A percentile compares a stretch with the other conserved stretches of the same genome.
These are phyloP conservation scores for Escovopsis sp. DNA, from an alignment of 2,329 filamentous ascomycete species.

Conservation along the genomic window DNA sequence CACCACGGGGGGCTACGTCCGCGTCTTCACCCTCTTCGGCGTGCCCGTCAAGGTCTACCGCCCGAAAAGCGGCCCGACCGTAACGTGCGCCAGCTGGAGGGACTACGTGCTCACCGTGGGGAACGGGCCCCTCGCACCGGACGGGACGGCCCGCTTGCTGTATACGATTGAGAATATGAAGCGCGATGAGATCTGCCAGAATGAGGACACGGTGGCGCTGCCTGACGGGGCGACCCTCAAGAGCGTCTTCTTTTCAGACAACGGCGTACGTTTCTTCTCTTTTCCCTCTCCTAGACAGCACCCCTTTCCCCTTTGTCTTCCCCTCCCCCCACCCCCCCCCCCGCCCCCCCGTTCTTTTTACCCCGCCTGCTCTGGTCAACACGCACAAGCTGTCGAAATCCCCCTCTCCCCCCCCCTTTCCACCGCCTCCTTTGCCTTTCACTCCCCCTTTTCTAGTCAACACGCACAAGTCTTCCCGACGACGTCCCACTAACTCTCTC, in stretches of 20 bases:
- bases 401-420: too few species aligned
- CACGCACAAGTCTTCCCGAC: too few species aligned
- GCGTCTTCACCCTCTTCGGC: constrained; percentile 85
- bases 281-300: too few species aligned
- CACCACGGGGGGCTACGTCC: constrained; percentile 75
- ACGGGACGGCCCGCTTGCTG: constrained; percentile 62
- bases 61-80: constrained; percentile 77
- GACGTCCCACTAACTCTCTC: too few species aligned
- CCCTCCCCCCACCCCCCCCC: too few species aligned
- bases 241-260: constrained; percentile 82
- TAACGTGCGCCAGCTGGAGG: constrained; percentile 85
- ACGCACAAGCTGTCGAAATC: too few species aligned
- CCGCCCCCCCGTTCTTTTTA: too few species aligned
- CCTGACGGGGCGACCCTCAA: constrained; percentile 58
- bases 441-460: too few species aligned
- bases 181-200: constrained; percentile 85
- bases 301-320: too few species aligned
- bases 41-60: constrained; percentile 79
- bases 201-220: constrained; percentile 79
- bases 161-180: constrained; percentile 95
- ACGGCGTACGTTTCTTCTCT: constrained; percentile 46
- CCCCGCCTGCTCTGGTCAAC: too few species aligned
- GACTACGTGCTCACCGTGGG: constrained; percentile 95
- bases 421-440: too few species aligned
- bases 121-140: constrained; percentile 69